Percentiles rank a stretch among this genome's conserved stretches.
phyloP scores from a whole-genome alignment of 1,284 basidiomycete species.

The Pseudozyma thailandica region DNA sequence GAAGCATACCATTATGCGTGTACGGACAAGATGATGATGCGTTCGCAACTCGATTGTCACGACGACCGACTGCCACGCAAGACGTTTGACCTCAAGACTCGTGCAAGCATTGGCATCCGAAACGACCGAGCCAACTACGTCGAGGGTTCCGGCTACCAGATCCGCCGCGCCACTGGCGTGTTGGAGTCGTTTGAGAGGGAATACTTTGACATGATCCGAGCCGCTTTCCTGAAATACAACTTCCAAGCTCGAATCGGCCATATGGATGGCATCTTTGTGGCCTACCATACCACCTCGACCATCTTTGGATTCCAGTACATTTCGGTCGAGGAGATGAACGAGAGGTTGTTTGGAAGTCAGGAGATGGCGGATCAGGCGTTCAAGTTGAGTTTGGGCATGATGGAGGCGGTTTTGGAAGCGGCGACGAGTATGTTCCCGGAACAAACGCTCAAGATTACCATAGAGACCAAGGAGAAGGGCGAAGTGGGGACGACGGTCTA shows the following conservation, averaged over 20 bases:
- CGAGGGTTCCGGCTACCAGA: slow-evolving; percentile 68
- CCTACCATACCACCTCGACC: slow-evolving; percentile 89
- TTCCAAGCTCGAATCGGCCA: slow-evolving; percentile 95
- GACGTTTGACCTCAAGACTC: slow-evolving; percentile 95
- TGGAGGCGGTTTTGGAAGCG: slow-evolving; percentile 78
- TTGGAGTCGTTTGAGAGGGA: slow-evolving; percentile 67
- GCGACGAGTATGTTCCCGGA: slow-evolving; percentile 75
- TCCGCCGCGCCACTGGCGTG: slow-evolving; percentile 58
- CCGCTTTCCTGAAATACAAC: slow-evolving; percentile 93
- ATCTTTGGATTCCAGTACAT: slow-evolving; percentile 97
- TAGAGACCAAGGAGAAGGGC: slow-evolving; percentile 47
- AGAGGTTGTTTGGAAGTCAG: slow-evolving; percentile 77
- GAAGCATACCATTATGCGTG: slow-evolving; percentile 69
- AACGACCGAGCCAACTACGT: slow-evolving; percentile 86
- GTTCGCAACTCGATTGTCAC: slow-evolving; percentile 91
- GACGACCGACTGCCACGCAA: slow-evolving; percentile 84
- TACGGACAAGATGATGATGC: slow-evolving; percentile 84
- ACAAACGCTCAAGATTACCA: slow-evolving; percentile 56
- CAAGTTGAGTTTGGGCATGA: slow-evolving; percentile 77
- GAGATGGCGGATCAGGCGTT: slow-evolving; percentile 80
- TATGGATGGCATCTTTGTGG: slow-evolving; percentile 96
- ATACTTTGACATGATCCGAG: slow-evolving; percentile 80
- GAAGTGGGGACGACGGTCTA: slow-evolving; percentile 47
- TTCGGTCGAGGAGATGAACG: slow-evolving; percentile 86
- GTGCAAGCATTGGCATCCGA: slow-evolving; percentile 85